Conservation (phyloP, 805 yeast species). For the Metahyphopichia silvanorum region DNA sequence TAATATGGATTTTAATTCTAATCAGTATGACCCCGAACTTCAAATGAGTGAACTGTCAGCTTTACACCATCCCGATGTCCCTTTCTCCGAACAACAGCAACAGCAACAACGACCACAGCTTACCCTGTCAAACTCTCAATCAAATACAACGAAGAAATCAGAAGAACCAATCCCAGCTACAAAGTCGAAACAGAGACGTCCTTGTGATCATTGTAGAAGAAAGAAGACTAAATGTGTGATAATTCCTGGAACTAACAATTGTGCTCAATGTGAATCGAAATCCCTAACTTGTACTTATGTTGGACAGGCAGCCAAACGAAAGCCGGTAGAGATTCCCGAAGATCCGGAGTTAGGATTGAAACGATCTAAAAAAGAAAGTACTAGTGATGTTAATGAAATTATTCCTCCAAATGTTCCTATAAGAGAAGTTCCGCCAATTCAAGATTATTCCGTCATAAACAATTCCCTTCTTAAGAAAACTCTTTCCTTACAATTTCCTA, state of each 20-base stretch:
- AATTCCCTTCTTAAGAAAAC: constrained; percentile 66
- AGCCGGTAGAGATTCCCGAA: constrained; percentile 14
- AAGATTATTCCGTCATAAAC: constrained; percentile 63
- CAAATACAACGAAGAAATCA: constrained; percentile 1
- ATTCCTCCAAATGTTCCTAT: constrained; percentile 43
- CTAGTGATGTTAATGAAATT: constrained; percentile 9
- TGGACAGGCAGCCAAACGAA: constrained; percentile 49
- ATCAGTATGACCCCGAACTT: constrained; percentile 2
- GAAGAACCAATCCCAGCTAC: background rate
- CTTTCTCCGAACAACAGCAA: constrained; percentile 12
- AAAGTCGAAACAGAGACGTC: constrained; percentile 46
- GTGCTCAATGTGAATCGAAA: constrained; percentile 75
- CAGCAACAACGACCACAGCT: constrained; percentile 2
- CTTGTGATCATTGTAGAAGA: constrained; percentile 84
- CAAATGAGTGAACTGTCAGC: background rate
- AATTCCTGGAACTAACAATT: constrained; percentile 57
- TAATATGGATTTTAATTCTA: constrained; percentile 25
- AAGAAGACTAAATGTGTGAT: constrained; percentile 77
- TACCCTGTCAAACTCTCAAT: background rate
- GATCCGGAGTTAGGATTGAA: constrained; percentile 16
- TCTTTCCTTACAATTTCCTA: constrained; percentile 76
- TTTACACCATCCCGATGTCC: constrained; percentile 6
- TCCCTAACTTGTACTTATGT: constrained; percentile 72
- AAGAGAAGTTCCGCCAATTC: constrained; percentile 56
- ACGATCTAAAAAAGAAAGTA: constrained; percentile 15